Base-by-base conservation (phyloP, 495 filamentous ascomycete species). In the Talaromyces stipitatus region DNA sequence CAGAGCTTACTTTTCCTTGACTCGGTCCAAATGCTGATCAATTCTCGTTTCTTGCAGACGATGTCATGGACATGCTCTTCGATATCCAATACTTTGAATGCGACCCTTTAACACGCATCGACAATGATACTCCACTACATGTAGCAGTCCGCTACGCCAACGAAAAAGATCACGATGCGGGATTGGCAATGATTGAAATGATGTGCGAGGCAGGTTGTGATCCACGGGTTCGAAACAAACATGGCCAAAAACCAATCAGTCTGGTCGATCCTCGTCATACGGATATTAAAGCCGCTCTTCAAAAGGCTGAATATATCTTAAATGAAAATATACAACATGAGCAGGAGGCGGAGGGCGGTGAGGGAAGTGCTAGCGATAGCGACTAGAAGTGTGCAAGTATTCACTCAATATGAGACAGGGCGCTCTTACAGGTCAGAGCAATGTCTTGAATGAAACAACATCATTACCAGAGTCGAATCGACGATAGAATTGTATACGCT, bases 11-110 rank as follows among this genome's bases (percentile, higher is more conserved):
- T 3, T 14, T 18, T 0, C 23, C 20, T 16, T 27, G 24, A 32
- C 48, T 33, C 45, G 38, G 9, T 16, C 10, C 33, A n/a, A 12
- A 4, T 20, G 8, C 50, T 32, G 11, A 38, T 6, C 14, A 33
- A 36, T 1, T 16, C 9, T 2, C 20, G 48, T 27, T 28, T 26
- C n/a, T 27, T 56, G 41, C 54, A 91, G 89, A 95, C 75, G 92
- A 97, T 61, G 81, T 90, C 20, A 88, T 97, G 74, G 94, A 98
- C 72, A 60, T 81, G 48, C 84, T 98, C 50, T 92, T 98, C 58
- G 95, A 98, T 77, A 91, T 96, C 68, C 85, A 91, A 56, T 89
- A 83, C 55, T 86, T 98, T 69, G 94, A 98, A 78, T 95, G 94
- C 69, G 94, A 98, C 78, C 90, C 90, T 5, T 61, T 89, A 55